Base-by-base conservation (phyloP, 129 eudicot genomes). In the Smallanthus sonchifolius region DNA sequence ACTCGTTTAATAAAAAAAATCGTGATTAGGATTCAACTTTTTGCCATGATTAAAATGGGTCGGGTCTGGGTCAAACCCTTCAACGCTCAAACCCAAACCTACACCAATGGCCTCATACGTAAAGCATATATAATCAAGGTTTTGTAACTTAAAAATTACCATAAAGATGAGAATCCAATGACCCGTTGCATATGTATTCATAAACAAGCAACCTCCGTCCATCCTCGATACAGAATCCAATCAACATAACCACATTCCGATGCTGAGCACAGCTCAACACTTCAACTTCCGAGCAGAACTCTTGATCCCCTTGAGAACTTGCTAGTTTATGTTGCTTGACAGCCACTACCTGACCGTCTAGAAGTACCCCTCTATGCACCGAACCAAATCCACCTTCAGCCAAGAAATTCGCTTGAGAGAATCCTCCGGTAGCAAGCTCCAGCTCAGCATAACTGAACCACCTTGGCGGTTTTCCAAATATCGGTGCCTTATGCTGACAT, bases 301-400 rank as follows among this genome's bases (percentile, higher is more conserved):
- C 98, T 76, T 84, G 95, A 79, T 92, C 98, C 42, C 98, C 98
- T 86, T 92, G 98, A 67, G 98, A 87, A 81, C 98, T 92, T 20
- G 98, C 98, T 85, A 92, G 70, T 72, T 92, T 94, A 71, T 94
- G 98, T 71, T 94, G 98, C 86, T 94, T 94, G 45, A 94, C 98
- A 37, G 98, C 98, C 40, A 94, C 89, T 0, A 87, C 85, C 75
- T 84, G 98, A 10, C 98, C 98, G 70, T 94, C 96, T 14, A 89
- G 93, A 14, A 94, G 96, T 10, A 91, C 86, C 15, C 98, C 98
- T 83, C 98, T 76, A 48, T 94, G 96, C 10, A 94, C 98, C 5
- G 98, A 94, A 10, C 98, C 98, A 67, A 59, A 94, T 40, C 98
- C 98, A 19, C 98, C 98, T 81, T 94, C 97, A 51, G 98, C 98